phyloP scores from a whole-genome alignment of 2,329 filamentous ascomycete genomes.

The Clarireedia sp. region DNA sequence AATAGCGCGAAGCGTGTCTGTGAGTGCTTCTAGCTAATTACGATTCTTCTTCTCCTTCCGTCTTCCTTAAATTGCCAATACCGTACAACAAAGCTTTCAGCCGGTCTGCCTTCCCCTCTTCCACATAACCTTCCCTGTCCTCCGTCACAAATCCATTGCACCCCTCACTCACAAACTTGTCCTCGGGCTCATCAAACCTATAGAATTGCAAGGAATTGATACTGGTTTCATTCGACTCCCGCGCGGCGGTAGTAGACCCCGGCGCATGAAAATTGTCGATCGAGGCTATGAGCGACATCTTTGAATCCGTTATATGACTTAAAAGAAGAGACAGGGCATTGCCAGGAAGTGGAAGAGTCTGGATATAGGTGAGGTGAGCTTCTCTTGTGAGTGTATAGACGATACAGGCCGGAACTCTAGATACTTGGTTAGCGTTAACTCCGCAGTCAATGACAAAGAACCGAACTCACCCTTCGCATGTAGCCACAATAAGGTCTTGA shows the following conservation, averaged over 20 bases:
- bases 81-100: conserved; percentile 34
- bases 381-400: conserved; percentile 48
- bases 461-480: conserved; percentile 48
- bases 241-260: conserved; percentile 38
- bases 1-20: not conserved
- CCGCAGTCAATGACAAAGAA: not conserved
- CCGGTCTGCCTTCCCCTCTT: conserved; percentile 28
- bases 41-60: conserved; percentile 21
- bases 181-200: conserved; percentile 3
- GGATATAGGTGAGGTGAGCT: conserved; percentile 41
- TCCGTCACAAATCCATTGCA: not conserved
- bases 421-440: conserved; percentile 10
- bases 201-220: conserved; percentile 13
- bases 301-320: conserved; percentile 18
- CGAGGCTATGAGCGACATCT: conserved; percentile 37
- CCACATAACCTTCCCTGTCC: conserved; percentile 3
- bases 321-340: conserved; percentile 41
- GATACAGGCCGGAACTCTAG: conserved; percentile 55
- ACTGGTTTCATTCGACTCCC: not conserved
- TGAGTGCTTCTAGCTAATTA: not conserved
- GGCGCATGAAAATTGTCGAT: conserved; percentile 45
- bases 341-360: conserved; percentile 49
- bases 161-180: conserved; percentile 3
- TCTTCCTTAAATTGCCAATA: conserved; percentile 29
- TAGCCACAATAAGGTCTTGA: conserved; percentile 39